Evolutionary conservation across 1,139 yeast genomes (phyloP).

Genomic region (Saccharomyces uvarum): DNA sequence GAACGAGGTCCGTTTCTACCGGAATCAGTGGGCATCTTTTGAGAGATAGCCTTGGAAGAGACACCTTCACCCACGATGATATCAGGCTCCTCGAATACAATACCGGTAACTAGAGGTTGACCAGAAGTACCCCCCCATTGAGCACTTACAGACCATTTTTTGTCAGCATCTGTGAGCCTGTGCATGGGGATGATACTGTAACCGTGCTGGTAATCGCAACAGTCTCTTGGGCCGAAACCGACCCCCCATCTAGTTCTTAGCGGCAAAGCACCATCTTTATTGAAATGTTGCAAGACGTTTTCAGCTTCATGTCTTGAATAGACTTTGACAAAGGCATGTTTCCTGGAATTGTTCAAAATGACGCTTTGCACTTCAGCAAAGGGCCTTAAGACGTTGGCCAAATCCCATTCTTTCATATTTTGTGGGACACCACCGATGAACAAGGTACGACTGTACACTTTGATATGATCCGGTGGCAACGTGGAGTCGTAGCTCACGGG

Average conservation of each 20-base stretch:
- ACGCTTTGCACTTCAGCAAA: constrained; percentile 92
- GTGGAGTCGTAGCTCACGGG: constrained; percentile 61
- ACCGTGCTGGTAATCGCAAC: constrained; percentile 92
- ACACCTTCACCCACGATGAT: constrained; percentile 93
- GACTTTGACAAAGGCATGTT: constrained; percentile 95
- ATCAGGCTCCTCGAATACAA: constrained; percentile 93
- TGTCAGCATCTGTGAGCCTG: constrained; percentile 89
- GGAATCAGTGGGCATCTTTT: constrained; percentile 82
- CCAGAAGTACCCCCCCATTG: constrained; percentile 99
- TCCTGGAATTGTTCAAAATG: constrained; percentile 77
- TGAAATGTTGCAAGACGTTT: constrained; percentile 53
- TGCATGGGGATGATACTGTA: constrained; percentile 77
- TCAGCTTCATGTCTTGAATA: constrained; percentile 93
- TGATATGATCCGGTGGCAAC: constrained; percentile 72
- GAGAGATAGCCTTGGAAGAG: constrained; percentile 84
- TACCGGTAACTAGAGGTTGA: constrained; percentile 67
- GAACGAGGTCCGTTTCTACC: constrained; percentile 81
- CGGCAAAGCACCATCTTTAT: constrained; percentile 46
- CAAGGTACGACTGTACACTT: constrained; percentile 80
- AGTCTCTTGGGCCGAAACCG: constrained; percentile 97
- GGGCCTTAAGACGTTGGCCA: constrained; percentile 66
- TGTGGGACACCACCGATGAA: constrained; percentile 92
- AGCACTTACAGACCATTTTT: constrained; percentile 79
- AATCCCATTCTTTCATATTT: constrained; percentile 66
- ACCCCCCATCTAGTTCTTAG: constrained; percentile 96